These are phyloP conservation scores for Euphorbia peplus DNA, from an alignment of 345 rosid genomes.

Conservation along the genomic window DNA sequence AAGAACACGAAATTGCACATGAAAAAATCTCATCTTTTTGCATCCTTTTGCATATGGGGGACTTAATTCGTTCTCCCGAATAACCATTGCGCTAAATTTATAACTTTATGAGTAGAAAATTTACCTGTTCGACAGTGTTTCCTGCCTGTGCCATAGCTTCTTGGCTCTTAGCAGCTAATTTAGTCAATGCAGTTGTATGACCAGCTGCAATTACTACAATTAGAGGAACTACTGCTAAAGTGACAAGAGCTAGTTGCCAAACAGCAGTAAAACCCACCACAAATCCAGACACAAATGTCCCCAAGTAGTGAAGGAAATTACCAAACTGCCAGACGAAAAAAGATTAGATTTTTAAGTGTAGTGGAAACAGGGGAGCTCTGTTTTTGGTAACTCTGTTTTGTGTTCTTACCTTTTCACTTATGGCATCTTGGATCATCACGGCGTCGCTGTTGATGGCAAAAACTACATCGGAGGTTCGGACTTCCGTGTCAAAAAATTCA, in stretches of 20 bases:
- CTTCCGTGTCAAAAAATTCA: constrained; percentile 88
- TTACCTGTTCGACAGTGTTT: constrained; percentile 89
- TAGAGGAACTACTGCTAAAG: constrained; percentile 94
- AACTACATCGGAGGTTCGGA: constrained; percentile 91
- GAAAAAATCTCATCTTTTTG: too few relatives aligned
- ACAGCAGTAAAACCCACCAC: constrained; percentile 96
- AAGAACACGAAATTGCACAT: too few relatives aligned
- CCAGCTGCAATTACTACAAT: constrained; percentile 91
- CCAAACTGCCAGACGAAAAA: constrained; percentile 72
- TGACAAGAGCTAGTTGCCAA: constrained; percentile 93
- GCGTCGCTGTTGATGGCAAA: constrained; percentile 89
- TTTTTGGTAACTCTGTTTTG: constrained; percentile 1
- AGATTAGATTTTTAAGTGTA: constrained; percentile 8
- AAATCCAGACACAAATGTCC: constrained; percentile 92
- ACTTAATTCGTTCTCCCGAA: too few relatives aligned
- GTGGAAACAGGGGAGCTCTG: neutral
- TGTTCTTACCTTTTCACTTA: constrained; percentile 77
- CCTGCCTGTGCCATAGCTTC: constrained; percentile 91
- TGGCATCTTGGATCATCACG: constrained; percentile 97
- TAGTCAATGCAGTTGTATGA: constrained; percentile 71
- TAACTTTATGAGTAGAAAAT: too few relatives aligned
- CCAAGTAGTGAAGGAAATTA: constrained; percentile 92
- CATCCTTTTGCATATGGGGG: too few relatives aligned
- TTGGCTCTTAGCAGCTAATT: constrained; percentile 75
- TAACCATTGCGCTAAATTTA: too few relatives aligned